Evolutionary conservation across 2,329 filamentous ascomycete genomes (phyloP).

Genomic region (Diaporthe vaccinii): DNA sequence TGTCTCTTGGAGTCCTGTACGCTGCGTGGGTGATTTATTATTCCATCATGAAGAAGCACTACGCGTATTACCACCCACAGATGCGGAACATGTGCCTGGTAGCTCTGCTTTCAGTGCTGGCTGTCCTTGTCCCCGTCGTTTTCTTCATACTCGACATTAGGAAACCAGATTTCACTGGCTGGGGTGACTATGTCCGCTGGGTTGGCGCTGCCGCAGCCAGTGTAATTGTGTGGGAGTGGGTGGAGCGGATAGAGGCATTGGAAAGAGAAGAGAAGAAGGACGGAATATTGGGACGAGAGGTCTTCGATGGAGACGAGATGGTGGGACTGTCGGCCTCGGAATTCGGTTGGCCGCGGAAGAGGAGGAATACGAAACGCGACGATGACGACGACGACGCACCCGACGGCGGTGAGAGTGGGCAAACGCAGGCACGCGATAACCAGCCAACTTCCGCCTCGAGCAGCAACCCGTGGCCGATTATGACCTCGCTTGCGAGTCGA

Average conservation of each 20-base stretch:
- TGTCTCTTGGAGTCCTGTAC: slow-evolving; percentile 88
- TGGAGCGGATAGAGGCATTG: slow-evolving; percentile 91
- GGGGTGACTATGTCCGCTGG: slow-evolving; percentile 97
- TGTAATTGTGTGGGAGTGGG: slow-evolving; percentile 99
- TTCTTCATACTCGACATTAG: slow-evolving; percentile 95
- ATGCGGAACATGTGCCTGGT: slow-evolving; percentile 92
- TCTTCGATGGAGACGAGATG: slow-evolving; percentile 96
- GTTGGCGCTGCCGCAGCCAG: slow-evolving; percentile 94
- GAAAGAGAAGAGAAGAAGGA: slow-evolving; percentile 96
- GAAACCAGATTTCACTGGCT: slow-evolving; percentile 86
- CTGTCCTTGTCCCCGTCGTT: slow-evolving; percentile 89
- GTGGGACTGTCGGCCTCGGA: slow-evolving; percentile 73
- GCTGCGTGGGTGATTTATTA: slow-evolving; percentile 96
- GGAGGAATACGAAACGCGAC: slow-evolving; percentile 48
- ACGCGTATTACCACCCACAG: slow-evolving; percentile 89
- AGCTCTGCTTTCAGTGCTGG: slow-evolving; percentile 80
- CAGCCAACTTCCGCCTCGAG: slow-evolving; percentile 46
- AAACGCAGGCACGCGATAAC: slow-evolving; percentile 34
- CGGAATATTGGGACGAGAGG: slow-evolving; percentile 88
- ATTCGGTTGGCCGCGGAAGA: slow-evolving; percentile 60
- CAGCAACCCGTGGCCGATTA: slow-evolving; percentile 55
- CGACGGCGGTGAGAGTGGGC: slow-evolving; percentile 49
- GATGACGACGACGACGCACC: slow-evolving; percentile 48
- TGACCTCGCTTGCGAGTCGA: slow-evolving; percentile 56
- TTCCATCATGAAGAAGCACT: slow-evolving; percentile 89